These are phyloP conservation scores for Monosporascus ibericus DNA, from an alignment of 2,329 filamentous ascomycete species.

Conservation along the genomic window DNA sequence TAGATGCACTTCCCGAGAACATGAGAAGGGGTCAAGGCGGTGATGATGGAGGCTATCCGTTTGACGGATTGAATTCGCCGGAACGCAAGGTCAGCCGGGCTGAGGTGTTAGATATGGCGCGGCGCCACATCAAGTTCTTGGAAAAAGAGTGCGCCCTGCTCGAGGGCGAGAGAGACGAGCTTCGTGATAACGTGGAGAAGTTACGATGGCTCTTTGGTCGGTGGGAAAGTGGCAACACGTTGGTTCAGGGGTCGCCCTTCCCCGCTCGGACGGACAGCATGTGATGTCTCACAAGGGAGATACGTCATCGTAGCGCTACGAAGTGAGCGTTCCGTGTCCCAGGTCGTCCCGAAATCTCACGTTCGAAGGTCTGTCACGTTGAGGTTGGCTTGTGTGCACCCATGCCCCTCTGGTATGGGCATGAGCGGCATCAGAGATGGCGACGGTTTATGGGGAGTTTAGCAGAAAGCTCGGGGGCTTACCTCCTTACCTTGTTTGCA, in stretches of 20 bases:
- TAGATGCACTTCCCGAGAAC: slow-evolving; percentile 33
- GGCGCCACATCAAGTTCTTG: slow-evolving; percentile 33
- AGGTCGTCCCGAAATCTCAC: too few relatives aligned
- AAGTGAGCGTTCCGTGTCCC: background rate
- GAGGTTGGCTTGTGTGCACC: too few relatives aligned
- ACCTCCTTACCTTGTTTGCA: too few relatives aligned
- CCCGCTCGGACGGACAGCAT: background rate
- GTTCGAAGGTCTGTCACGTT: too few relatives aligned
- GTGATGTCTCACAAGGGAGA: background rate
- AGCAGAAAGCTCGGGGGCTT: too few relatives aligned
- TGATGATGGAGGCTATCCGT: slow-evolving; percentile 8
- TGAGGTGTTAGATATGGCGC: slow-evolving; percentile 39
- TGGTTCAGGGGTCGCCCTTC: slow-evolving; percentile 2
- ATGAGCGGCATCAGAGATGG: too few relatives aligned
- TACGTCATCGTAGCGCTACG: background rate
- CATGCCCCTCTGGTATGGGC: too few relatives aligned
- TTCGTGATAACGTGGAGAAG: slow-evolving; percentile 21
- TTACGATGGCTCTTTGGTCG: slow-evolving; percentile 24
- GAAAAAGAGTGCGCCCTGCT: slow-evolving; percentile 31
- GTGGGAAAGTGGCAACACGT: slow-evolving; percentile 15
- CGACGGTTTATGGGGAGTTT: too few relatives aligned
- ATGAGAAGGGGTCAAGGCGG: slow-evolving; percentile 21
- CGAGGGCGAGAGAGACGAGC: slow-evolving; percentile 31
- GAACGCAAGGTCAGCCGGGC: slow-evolving; percentile 34
- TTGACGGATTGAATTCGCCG: slow-evolving; percentile 15